Conservation (phyloP, 2,329 filamentous ascomycete species). For the Clonostachys rhizophaga region DNA sequence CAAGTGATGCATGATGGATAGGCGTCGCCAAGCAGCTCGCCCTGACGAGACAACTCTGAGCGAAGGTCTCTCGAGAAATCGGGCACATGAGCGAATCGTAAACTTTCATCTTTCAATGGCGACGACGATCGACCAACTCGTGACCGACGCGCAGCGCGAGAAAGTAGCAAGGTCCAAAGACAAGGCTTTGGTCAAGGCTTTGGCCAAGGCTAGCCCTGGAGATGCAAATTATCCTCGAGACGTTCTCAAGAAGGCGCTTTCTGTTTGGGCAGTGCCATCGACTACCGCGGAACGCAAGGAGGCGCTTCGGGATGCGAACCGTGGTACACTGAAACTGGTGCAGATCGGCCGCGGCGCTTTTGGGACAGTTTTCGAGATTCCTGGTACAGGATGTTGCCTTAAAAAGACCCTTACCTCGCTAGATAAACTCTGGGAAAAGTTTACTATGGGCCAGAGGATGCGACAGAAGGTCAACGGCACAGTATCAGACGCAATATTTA, state of each 20-base stretch:
- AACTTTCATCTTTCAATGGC: too few relatives aligned
- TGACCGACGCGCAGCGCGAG: too few relatives aligned
- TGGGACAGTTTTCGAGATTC: conserved; percentile 1
- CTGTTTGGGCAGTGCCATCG: conserved; percentile 1
- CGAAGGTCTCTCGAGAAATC: too few relatives aligned
- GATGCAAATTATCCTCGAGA: background rate
- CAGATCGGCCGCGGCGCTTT: conserved; percentile 1
- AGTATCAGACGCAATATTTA: background rate
- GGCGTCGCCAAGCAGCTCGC: too few relatives aligned
- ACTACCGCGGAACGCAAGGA: conserved; percentile 1
- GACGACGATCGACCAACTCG: too few relatives aligned
- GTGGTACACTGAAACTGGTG: background rate
- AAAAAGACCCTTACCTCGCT: background rate
- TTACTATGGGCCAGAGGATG: background rate
- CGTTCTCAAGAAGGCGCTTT: background rate
- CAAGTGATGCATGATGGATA: too few relatives aligned
- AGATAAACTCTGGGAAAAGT: background rate
- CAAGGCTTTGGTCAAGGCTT: too few relatives aligned
- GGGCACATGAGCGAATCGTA: too few relatives aligned
- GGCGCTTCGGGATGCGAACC: background rate
- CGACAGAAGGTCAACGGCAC: background rate
- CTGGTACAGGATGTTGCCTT: conserved; percentile 2
- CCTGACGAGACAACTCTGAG: too few relatives aligned
- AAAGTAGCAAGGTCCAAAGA: too few relatives aligned
- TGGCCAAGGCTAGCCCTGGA: background rate